A percentile compares a stretch with the other conserved stretches of the same genome.
Evolutionary conservation across 768 basidiomycete species (phyloP).

Genomic region (Mrakia blollopis): DNA sequence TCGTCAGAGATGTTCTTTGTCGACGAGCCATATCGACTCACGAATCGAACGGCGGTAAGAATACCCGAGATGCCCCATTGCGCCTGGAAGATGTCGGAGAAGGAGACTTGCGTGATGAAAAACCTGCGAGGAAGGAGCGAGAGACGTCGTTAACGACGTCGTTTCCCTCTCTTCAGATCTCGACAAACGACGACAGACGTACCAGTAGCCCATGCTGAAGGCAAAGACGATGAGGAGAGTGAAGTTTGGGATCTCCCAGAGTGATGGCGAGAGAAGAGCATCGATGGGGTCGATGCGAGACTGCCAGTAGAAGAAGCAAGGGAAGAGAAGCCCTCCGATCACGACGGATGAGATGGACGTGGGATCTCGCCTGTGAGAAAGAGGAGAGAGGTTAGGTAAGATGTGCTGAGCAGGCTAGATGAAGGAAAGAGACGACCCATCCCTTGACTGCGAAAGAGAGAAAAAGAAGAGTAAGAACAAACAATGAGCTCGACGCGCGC

Average conservation of each 20-base stretch:
- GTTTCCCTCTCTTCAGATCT: not conserved
- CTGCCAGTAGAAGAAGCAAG: conserved; percentile 38
- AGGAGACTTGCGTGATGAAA: not conserved
- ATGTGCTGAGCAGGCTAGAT: not conserved
- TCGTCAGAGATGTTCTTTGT: no score
- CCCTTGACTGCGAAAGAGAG: not conserved
- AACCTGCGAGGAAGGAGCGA: not conserved
- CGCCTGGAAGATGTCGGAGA: not conserved
- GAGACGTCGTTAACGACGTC: not conserved
- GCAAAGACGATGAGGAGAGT: conserved; percentile 36
- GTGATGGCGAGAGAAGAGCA: conserved; percentile 16
- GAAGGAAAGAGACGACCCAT: not conserved
- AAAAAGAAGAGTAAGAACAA: not conserved
- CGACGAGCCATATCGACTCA: not conserved
- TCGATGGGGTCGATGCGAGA: conserved; percentile 6
- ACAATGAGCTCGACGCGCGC: no score
- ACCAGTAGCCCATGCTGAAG: conserved; percentile 38
- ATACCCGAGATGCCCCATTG: not conserved
- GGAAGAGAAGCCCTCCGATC: conserved; percentile 33
- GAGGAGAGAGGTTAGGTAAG: not conserved
- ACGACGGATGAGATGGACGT: conserved; percentile 38
- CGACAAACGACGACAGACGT: conserved; percentile 19
- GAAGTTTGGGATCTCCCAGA: conserved; percentile 41
- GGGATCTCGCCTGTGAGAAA: conserved; percentile 19
- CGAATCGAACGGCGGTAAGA: conserved; percentile 12